phyloP scores from a whole-genome alignment of 1,139 yeast species.

The Suhomyces taliae region DNA sequence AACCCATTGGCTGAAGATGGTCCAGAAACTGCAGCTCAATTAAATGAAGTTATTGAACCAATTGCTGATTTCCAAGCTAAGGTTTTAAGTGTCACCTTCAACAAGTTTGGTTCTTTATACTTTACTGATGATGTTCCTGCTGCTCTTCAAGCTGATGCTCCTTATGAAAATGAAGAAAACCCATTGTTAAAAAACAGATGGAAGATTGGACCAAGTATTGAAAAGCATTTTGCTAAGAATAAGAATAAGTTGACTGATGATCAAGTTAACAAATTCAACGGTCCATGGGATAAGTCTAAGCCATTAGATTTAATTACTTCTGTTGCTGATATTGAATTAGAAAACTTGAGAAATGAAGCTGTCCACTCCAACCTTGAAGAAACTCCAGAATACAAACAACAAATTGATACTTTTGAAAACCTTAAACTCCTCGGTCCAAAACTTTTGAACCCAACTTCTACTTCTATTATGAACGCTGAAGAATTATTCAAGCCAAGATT shows the following conservation, averaged over 20 bases:
- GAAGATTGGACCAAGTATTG: conserved; percentile 90
- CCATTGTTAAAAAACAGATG: conserved; percentile 62
- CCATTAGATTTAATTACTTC: conserved; percentile 63
- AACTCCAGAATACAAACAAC: conserved; percentile 37
- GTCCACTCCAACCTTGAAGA: conserved; percentile 4
- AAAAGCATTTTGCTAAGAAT: conserved; percentile 72
- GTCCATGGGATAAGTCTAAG: conserved; percentile 70
- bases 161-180: conserved; percentile 68
- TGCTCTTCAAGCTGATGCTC: conserved; percentile 41
- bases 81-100: conserved; percentile 56
- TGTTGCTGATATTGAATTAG: conserved; percentile 67
- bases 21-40: conserved; percentile 39
- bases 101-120: conserved; percentile 78
- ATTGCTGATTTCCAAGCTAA: conserved; percentile 60
- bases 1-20: conserved; percentile 63
- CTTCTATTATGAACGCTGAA: conserved; percentile 55
- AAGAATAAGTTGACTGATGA: conserved; percentile 49
- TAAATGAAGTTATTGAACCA: conserved; percentile 60
- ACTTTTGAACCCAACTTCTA: conserved; percentile 52
- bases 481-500: conserved; percentile 74
- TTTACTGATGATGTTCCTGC: conserved; percentile 61
- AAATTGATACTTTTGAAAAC: conserved; percentile 60
- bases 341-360: conserved; percentile 39
- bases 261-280: conserved; percentile 51
- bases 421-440: conserved; percentile 54